Evolutionary conservation across 352 stramenopile genomes (phyloP), one percentile per base, ranked within the genome.

Genomic region (Phytophthora pseudosyringae): DNA sequence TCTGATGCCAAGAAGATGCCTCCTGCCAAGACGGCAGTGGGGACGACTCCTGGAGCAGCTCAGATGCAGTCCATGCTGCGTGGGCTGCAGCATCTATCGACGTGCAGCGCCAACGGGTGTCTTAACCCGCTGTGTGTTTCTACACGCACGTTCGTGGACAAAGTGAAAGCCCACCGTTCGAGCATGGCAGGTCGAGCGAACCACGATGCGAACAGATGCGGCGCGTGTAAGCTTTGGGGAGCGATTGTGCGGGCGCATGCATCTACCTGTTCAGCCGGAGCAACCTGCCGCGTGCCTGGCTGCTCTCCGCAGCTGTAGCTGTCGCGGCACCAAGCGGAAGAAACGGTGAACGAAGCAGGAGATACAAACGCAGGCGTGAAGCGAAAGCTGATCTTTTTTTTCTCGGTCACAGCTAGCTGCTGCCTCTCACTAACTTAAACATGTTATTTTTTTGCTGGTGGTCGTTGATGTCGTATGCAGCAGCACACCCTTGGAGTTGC

Each of bases 1-100:
- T 69, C 59, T 8, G 59, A 66, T 43, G 18, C 59, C 31, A 68
- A 63, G 60, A 75, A 64, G 47, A 49, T 67, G 25, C 60, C 50
- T 45, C 39, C 56, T 18, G 51, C 52, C 3, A 58, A 68, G 28
- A 36, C 67, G 1, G 46, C 61, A 7, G 31, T 58, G 25, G 48
- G 61, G n/a, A 46, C 39, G 29, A 54, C 50, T 25, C 71, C 64
- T 29, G 78, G 71, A 7, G 46, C 68, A 29, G 75, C 76, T 12
- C 81, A 89, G 58, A 76, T 89, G 69, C 77, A 87, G 49, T 89
- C 80, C 11, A 73, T 87, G 32, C 63, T 86, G 36, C 75, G 80
- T 29, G 80, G 80, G 7, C 62, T 89, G 16, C 57, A 82, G 29
- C 80, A 89, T 63, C 4, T 87, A 33, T 70, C 77, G 3, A 50